These are phyloP conservation scores for Durusdinium trenchii DNA, from an alignment of 73 alveolate genomes.

Conservation along the genomic window DNA sequence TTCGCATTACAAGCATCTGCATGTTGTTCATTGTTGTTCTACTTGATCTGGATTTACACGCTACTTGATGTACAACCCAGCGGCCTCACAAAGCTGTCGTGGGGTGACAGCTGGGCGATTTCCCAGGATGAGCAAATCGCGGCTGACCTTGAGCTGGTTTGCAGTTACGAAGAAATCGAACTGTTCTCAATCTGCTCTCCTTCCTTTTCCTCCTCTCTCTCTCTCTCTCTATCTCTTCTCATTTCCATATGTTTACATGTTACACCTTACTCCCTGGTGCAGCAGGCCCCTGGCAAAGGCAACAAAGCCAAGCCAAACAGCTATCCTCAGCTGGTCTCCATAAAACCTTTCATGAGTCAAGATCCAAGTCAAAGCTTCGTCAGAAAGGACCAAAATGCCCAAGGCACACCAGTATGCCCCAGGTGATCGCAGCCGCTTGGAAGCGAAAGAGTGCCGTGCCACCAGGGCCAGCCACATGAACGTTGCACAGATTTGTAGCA, in stretches of 20 bases:
- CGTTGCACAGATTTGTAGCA: constrained; percentile 44
- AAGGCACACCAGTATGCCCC: constrained; percentile 65
- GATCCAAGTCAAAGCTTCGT: too few species aligned
- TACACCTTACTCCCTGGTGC: background rate
- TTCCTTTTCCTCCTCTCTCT: too few species aligned
- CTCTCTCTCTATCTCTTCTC: too few species aligned
- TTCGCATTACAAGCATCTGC: background rate
- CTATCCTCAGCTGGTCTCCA: constrained; percentile 69
- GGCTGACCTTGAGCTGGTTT: background rate
- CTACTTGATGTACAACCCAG: background rate
- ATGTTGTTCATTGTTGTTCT: background rate
- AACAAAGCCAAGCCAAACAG: constrained; percentile 65
- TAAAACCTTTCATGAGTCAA: too few species aligned
- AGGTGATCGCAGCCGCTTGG: constrained; percentile 55
- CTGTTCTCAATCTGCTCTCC: background rate
- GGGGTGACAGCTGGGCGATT: constrained; percentile 84
- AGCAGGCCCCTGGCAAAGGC: constrained; percentile 46
- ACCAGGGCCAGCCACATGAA: constrained; percentile 91
- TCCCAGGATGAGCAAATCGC: constrained; percentile 56
- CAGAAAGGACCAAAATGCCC: too few species aligned
- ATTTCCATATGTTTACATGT: background rate
- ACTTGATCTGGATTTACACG: background rate
- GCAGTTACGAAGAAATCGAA: background rate
- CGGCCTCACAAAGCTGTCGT: constrained; percentile 85
- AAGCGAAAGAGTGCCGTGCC: constrained; percentile 78